Percentiles rank a stretch among this genome's conserved stretches.
Conservation (phyloP, 768 basidiomycete species). For the Galerina sulciceps region DNA sequence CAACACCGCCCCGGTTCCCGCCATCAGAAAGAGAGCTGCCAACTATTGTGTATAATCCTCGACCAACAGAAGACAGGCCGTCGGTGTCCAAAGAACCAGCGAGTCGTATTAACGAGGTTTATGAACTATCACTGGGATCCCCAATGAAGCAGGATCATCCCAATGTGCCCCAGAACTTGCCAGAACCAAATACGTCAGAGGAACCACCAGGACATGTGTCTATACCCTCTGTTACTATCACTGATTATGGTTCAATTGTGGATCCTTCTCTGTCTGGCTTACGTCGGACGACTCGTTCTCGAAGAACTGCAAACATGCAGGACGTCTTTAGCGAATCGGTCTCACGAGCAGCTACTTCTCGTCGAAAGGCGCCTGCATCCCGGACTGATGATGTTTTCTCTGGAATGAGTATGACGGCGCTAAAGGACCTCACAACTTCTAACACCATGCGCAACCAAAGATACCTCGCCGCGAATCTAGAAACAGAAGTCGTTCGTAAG, state of each 20-base stretch:
- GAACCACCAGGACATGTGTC: constrained; percentile 2
- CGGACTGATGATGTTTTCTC: constrained; percentile 49
- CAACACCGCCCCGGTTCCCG: not conserved
- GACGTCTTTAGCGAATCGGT: constrained; percentile 37
- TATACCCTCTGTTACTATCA: constrained; percentile 3
- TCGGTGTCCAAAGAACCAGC: constrained; percentile 2
- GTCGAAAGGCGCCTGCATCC: constrained; percentile 46
- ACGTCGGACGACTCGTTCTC: constrained; percentile 57
- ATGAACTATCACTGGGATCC: constrained; percentile 23
- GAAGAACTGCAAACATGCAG: constrained; percentile 41
- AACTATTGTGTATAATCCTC: constrained; percentile 2
- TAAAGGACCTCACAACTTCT: constrained; percentile 70
- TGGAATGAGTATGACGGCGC: constrained; percentile 69
- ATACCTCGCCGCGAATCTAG: constrained; percentile 60
- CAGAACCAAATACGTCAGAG: not conserved
- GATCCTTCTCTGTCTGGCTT: constrained; percentile 16
- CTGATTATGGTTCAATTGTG: constrained; percentile 2
- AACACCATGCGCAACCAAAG: constrained; percentile 79
- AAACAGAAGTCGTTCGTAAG: constrained; percentile 73
- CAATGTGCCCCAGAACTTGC: not conserved
- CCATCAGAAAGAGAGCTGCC: constrained; percentile 3
- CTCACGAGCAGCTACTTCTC: constrained; percentile 34
- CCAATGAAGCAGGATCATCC: constrained; percentile 26
- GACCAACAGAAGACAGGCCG: not conserved
- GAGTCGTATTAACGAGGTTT: constrained; percentile 6